Evolutionary conservation across 768 basidiomycete genomes (phyloP), one percentile per base, ranked within the genome.

Genomic region (Nidularia pulvinata): DNA sequence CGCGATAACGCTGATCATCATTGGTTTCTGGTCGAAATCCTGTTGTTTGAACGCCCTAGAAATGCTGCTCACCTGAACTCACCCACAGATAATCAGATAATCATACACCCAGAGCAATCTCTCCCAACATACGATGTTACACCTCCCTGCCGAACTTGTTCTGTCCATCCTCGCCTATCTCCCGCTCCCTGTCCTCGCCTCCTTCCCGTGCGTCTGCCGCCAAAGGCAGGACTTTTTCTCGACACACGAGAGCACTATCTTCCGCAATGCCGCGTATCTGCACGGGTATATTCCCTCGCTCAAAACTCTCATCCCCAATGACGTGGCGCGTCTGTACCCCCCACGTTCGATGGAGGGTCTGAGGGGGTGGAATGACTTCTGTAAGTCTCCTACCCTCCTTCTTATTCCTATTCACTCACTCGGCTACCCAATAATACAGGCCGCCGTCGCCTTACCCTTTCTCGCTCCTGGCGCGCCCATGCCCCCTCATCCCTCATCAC

Each of bases 311-410:
- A 50, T 39, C 49, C 59, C 10, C 46, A 52, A 3, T 58, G 9
- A 33, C 66, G 25, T 59, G 69, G 16, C 65, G 77, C 34, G 43
- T 3, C 54, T 62, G 0, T 74, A 72, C 51, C 71, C 73, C 0
- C 55, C 61, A 6, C 69, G 72, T 11, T 69, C 74, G 39, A 54
- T 83, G 46, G 54, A 58, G 4, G 72, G 71, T 14, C 75, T 79
- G 3, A 50, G 55, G 0, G 62, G 65, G 51, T 91, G 89, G 89
- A 83, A 80, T 57, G 69, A 73, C 11, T 77, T 87, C 48, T 90
- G 89, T 91, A 58, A 57, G 80, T 65, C 6, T 16, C 37, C 54
- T 53, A 4, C 25, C 4, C 25, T 25, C 25, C 57, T 56, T 2
- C 19, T 13, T 48, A 16, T 45, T 53, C 45, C 33, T 37, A 39